These are phyloP conservation scores for Alloascoidea africana DNA, from an alignment of 805 yeast species.

Conservation along the genomic window DNA sequence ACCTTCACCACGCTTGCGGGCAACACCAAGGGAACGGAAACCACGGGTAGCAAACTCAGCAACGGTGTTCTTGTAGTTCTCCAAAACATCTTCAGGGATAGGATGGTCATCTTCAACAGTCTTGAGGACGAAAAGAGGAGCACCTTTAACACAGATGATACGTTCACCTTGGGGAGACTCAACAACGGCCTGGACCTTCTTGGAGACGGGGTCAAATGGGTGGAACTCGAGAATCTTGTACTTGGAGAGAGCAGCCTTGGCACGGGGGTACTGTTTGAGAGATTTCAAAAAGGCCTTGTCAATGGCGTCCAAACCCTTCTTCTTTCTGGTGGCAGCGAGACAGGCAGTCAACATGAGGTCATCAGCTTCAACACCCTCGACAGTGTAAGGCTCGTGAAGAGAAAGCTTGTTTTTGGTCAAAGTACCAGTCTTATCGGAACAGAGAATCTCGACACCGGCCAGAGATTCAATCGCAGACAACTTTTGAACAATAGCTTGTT, in stretches of 20 bases:
- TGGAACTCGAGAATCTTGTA: slow-evolving; percentile 87
- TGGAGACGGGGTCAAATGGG: slow-evolving; percentile 95
- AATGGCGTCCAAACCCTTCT: slow-evolving; percentile 94
- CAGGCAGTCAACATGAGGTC: slow-evolving; percentile 96
- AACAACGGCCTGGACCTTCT: slow-evolving; percentile 88
- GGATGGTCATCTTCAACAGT: slow-evolving; percentile 93
- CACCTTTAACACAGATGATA: slow-evolving; percentile 95
- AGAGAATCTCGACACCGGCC: slow-evolving; percentile 93
- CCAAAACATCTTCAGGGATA: slow-evolving; percentile 81
- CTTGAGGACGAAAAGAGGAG: slow-evolving; percentile 87
- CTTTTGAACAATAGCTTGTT: slow-evolving; percentile 93
- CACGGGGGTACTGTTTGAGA: slow-evolving; percentile 80
- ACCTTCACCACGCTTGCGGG: slow-evolving; percentile 97
- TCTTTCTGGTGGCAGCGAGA: slow-evolving; percentile 95
- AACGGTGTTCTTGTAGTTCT: slow-evolving; percentile 90
- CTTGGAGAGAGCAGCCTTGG: slow-evolving; percentile 76
- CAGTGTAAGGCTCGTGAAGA: slow-evolving; percentile 94
- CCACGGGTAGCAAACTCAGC: slow-evolving; percentile 97
- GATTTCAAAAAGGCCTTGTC: slow-evolving; percentile 94
- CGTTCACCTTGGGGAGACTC: slow-evolving; percentile 94
- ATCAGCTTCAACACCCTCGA: slow-evolving; percentile 93
- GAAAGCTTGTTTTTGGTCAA: slow-evolving; percentile 92
- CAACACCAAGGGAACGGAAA: slow-evolving; percentile 97
- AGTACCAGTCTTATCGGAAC: slow-evolving; percentile 97
- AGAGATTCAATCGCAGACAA: slow-evolving; percentile 91